Conservation (phyloP, 306 rosid genomes). For the Sicyos edulis region DNA sequence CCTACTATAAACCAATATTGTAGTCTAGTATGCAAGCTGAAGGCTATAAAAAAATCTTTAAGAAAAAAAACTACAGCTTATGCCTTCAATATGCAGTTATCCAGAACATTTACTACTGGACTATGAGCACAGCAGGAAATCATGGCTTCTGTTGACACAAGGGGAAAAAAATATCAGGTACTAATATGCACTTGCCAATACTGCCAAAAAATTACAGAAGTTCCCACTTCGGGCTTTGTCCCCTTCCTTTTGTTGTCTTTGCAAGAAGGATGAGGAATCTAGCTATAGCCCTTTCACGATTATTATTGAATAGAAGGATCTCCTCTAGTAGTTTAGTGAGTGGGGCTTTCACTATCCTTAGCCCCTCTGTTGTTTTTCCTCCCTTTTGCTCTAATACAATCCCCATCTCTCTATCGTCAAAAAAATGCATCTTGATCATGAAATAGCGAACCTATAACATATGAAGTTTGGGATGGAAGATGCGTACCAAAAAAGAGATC, state of each 20-base stretch:
- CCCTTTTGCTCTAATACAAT: neutral
- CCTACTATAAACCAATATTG: neutral
- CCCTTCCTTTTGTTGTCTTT: neutral
- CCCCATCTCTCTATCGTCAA: neutral
- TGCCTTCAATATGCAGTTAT: neutral
- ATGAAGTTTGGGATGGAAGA: neutral
- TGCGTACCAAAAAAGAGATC: neutral
- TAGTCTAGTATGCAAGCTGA: neutral
- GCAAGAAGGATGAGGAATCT: neutral
- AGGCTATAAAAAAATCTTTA: neutral
- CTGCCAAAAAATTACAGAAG: neutral
- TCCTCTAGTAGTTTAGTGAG: neutral
- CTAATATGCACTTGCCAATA: neutral
- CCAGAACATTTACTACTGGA: neutral
- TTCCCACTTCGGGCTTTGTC: conserved; percentile 1
- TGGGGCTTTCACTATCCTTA: neutral
- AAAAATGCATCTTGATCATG: neutral
- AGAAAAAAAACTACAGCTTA: neutral
- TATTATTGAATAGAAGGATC: neutral
- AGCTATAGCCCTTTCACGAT: neutral
- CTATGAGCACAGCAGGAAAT: neutral
- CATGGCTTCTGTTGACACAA: neutral
- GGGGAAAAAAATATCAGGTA: neutral
- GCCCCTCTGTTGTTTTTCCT: neutral
- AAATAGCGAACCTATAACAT: neutral